Percentiles rank a stretch among this genome's conserved stretches.
phyloP scores from a whole-genome alignment of 2,329 filamentous ascomycete genomes.

The Cercospora zeae-maydis region DNA sequence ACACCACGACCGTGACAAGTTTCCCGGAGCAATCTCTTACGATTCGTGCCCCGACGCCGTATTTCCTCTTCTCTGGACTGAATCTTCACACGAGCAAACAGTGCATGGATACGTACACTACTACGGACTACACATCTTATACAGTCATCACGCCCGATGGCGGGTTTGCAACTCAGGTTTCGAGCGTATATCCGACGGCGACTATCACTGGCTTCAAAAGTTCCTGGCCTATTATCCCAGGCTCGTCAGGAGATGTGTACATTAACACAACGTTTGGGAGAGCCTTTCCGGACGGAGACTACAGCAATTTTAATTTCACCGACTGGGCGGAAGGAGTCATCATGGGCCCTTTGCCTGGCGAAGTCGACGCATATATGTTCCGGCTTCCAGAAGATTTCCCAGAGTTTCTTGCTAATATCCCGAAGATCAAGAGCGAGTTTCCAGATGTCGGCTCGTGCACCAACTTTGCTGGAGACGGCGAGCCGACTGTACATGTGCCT shows the following conservation, averaged over 20 bases:
- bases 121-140: conserved; percentile 3
- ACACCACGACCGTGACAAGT: background rate
- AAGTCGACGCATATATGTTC: conserved; percentile 14
- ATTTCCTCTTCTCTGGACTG: conserved; percentile 3
- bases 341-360: background rate
- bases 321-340: conserved; percentile 7
- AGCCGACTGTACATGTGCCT: conserved; percentile 15
- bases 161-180: background rate
- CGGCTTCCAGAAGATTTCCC: conserved; percentile 8
- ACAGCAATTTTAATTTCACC: conserved; percentile 16
- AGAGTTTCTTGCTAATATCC: conserved; percentile 6
- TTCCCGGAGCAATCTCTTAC: conserved; percentile 8
- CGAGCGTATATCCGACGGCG: conserved; percentile 4
- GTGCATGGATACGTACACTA: background rate
- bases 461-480: conserved; percentile 10
- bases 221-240: background rate
- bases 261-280: conserved; percentile 6
- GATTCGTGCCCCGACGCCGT: conserved; percentile 10
- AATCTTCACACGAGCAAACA: conserved; percentile 1
- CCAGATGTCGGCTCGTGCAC: conserved; percentile 8
- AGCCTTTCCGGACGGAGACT: conserved; percentile 13
- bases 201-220: conserved; percentile 6
- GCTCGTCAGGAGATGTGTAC: background rate
- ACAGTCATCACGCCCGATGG: conserved; percentile 2
- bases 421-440: conserved; percentile 5